Evolutionary conservation across 169 alveolate species (phyloP).

Genomic region (Besnoitia besnoiti): DNA sequence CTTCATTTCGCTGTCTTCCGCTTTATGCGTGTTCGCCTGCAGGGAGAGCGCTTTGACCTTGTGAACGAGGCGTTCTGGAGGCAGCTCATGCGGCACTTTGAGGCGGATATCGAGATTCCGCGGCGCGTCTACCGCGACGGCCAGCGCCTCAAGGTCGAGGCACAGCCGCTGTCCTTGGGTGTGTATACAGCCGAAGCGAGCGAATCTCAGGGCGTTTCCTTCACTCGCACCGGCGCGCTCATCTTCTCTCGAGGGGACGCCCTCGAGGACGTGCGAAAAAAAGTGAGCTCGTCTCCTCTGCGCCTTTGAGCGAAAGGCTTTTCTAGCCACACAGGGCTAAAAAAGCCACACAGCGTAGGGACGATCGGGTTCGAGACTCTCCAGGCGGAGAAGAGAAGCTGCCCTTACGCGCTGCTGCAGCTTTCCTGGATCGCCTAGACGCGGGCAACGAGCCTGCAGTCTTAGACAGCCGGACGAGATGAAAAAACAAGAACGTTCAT

Average conservation of each 20-base stretch:
- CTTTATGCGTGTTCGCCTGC: neutral
- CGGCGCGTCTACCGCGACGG: constrained; percentile 63
- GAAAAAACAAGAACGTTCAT: too few species aligned
- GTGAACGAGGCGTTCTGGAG: constrained; percentile 36
- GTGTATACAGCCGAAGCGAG: neutral
- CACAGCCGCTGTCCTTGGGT: constrained; percentile 42
- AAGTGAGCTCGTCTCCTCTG: constrained; percentile 7
- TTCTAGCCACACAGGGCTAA: too few species aligned
- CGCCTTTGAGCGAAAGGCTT: too few species aligned
- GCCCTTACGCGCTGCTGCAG: too few species aligned
- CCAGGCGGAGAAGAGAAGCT: too few species aligned
- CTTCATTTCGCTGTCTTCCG: too few species aligned
- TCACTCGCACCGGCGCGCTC: neutral
- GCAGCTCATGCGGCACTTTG: constrained; percentile 37
- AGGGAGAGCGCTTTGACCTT: constrained; percentile 18
- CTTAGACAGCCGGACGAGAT: too few species aligned
- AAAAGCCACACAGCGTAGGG: too few species aligned
- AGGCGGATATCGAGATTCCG: constrained; percentile 49
- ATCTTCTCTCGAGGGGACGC: constrained; percentile 32
- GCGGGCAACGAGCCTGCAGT: too few species aligned
- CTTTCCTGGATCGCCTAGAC: too few species aligned
- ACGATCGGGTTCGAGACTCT: too few species aligned
- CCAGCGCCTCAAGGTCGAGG: constrained; percentile 27
- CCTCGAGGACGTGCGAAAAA: constrained; percentile 2
- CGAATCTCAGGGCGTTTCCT: constrained; percentile 19